phyloP scores from a whole-genome alignment of 1,139 yeast genomes.

The Suhomyces terraborum region DNA sequence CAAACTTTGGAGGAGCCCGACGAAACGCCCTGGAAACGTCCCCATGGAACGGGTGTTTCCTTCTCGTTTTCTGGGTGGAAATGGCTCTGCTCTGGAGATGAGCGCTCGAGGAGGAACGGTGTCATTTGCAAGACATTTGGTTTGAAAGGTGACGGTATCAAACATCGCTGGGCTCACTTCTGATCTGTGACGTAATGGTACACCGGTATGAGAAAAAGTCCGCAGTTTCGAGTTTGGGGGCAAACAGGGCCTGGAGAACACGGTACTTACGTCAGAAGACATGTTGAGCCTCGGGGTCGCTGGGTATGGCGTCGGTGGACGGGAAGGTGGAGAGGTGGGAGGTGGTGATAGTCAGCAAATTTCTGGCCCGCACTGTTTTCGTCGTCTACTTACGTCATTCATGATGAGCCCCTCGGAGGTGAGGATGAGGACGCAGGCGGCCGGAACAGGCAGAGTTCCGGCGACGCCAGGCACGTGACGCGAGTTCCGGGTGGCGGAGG shows the following conservation, averaged over 20 bases:
- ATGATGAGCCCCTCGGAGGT: conserved; percentile 9
- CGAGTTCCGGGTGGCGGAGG: conserved; percentile 4
- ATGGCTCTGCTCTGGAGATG: too few relatives aligned
- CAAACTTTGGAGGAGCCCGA: too few relatives aligned
- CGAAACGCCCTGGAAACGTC: too few relatives aligned
- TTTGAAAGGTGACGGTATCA: background rate
- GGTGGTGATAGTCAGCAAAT: conserved; percentile 9
- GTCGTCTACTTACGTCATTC: conserved; percentile 13
- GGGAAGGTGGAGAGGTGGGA: conserved; percentile 2
- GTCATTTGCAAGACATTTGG: too few relatives aligned
- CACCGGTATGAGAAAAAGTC: conserved; percentile 1
- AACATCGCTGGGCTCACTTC: background rate
- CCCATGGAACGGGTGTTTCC: too few relatives aligned
- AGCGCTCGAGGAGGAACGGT: too few relatives aligned
- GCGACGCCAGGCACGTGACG: background rate
- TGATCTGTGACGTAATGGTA: conserved; percentile 12
- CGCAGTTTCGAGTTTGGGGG: background rate
- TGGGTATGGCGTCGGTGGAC: background rate
- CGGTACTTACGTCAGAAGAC: conserved; percentile 14
- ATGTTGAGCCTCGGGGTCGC: conserved; percentile 3
- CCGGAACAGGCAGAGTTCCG: background rate
- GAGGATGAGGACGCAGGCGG: background rate
- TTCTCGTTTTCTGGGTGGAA: too few relatives aligned
- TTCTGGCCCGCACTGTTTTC: conserved; percentile 5
- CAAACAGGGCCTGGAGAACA: background rate